phyloP scores from a whole-genome alignment of 2,329 filamentous ascomycete genomes.

The Alternaria conjuncta region DNA sequence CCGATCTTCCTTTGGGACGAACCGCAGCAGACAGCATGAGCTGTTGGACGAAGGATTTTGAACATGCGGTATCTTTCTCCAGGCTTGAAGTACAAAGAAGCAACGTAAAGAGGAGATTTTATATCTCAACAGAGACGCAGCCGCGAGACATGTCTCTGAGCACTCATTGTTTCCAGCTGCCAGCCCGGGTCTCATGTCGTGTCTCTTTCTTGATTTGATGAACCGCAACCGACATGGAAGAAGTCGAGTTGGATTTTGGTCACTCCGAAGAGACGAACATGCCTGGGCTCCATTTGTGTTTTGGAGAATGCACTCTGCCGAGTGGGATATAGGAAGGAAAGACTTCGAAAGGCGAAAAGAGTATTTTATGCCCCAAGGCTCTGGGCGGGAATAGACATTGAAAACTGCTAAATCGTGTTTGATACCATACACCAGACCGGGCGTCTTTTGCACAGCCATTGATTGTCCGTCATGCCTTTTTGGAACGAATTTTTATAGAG shows the following conservation, averaged over 20 bases:
- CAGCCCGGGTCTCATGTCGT: neutral
- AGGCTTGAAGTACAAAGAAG: neutral
- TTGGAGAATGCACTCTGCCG: neutral
- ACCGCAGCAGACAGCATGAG: neutral
- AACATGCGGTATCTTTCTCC: neutral
- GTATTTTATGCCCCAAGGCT: neutral
- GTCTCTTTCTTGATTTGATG: no score
- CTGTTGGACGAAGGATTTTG: neutral
- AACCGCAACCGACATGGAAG: neutral
- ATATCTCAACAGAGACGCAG: neutral
- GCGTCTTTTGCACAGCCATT: neutral
- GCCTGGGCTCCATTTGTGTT: no score
- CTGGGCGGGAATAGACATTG: neutral
- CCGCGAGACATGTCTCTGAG: neutral
- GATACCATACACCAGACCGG: neutral
- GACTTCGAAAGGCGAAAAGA: fast-evolving
- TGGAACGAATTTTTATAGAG: no score
- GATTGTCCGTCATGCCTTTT: no score
- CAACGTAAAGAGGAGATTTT: neutral
- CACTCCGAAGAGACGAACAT: neutral
- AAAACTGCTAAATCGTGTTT: fast-evolving
- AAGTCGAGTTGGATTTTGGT: neutral
- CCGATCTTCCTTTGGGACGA: neutral
- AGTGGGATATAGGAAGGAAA: neutral
- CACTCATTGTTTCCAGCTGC: neutral